Evolutionary conservation across 78 protist species (phyloP).

Genomic region (Isochrysis galbana): DNA sequence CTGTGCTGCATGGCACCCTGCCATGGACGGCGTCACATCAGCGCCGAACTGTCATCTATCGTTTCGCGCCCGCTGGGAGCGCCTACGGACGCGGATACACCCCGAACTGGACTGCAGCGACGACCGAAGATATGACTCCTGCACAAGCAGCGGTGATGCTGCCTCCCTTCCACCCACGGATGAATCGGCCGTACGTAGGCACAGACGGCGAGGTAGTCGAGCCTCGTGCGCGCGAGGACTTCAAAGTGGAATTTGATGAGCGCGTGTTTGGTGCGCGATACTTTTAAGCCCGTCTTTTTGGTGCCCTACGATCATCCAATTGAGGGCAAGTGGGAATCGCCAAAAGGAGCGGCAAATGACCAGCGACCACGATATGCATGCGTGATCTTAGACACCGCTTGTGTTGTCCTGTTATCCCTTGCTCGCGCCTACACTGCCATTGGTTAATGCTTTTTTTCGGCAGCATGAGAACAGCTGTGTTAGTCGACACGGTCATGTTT

Average conservation of each 20-base stretch:
- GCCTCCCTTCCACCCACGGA: not conserved
- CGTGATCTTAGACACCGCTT: too few relatives aligned
- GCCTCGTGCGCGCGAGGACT: not conserved
- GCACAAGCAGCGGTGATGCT: not conserved
- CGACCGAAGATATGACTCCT: not conserved
- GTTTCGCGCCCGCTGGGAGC: constrained; percentile 21
- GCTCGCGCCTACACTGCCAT: too few relatives aligned
- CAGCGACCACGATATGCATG: too few relatives aligned
- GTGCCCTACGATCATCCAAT: too few relatives aligned
- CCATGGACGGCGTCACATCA: not conserved
- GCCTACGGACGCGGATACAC: constrained; percentile 12
- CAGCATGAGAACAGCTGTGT: too few relatives aligned
- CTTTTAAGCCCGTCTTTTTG: too few relatives aligned
- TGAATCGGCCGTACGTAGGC: not conserved
- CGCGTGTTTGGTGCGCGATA: not conserved
- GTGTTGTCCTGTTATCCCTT: too few relatives aligned
- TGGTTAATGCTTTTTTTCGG: too few relatives aligned
- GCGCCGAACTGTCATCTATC: constrained; percentile 33
- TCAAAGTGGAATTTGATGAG: not conserved
- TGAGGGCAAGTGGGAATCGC: too few relatives aligned
- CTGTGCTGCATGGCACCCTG: constrained; percentile 7
- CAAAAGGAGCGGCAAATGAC: too few relatives aligned
- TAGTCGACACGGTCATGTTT: too few relatives aligned
- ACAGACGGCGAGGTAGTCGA: not conserved
- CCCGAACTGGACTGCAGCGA: not conserved